Evolutionary conservation across 1,284 basidiomycete species (phyloP).

Genomic region (Baeospora myosura): DNA sequence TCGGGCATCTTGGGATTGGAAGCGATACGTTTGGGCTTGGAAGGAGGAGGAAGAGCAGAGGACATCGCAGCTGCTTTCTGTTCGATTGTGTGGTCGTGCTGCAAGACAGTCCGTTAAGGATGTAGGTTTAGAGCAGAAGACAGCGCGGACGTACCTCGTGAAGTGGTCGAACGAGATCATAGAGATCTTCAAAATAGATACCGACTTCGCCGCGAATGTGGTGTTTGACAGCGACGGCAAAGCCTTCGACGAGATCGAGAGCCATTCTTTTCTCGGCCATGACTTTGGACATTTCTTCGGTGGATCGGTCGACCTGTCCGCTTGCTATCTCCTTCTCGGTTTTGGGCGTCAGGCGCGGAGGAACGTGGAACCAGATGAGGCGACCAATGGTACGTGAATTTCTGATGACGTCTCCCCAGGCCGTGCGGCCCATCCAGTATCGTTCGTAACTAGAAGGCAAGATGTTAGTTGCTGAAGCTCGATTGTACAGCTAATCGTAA

Average conservation of each 20-base stretch:
- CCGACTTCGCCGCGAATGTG: constrained; percentile 54
- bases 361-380: constrained; percentile 59
- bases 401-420: constrained; percentile 52
- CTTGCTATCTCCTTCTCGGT: constrained; percentile 27
- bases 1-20: constrained; percentile 15
- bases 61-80: constrained; percentile 12
- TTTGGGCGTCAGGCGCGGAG: constrained; percentile 35
- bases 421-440: constrained; percentile 56
- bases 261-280: constrained; percentile 58
- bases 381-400: constrained; percentile 42
- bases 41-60: constrained; percentile 17
- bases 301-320: constrained; percentile 23
- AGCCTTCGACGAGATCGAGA: constrained; percentile 53
- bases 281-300: constrained; percentile 36
- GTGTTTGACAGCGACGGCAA: constrained; percentile 55
- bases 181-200: constrained; percentile 54
- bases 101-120: not conserved
- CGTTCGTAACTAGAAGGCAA: constrained; percentile 42
- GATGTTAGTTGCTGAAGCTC: constrained; percentile 1
- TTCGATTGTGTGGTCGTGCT: constrained; percentile 27
- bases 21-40: constrained; percentile 22
- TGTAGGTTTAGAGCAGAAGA: not conserved
- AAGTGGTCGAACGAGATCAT: constrained; percentile 35
- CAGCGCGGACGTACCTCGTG: constrained; percentile 26
- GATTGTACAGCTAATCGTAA: constrained; percentile 4